Conservation (phyloP, 1,284 basidiomycete genomes). For the Caloboletus firmus region DNA sequence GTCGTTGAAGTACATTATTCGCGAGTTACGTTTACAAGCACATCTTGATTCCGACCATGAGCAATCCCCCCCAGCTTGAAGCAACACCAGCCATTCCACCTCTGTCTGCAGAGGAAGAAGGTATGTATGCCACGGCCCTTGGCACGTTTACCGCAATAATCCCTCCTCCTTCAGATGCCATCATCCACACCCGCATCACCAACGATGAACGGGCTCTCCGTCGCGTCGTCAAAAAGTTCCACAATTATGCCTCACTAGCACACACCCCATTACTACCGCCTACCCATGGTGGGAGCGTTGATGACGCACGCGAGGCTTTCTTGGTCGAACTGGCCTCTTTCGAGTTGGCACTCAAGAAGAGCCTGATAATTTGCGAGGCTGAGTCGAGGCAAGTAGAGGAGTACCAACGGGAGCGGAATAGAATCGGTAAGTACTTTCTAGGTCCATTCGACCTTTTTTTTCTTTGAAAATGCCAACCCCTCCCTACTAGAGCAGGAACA, state of each 20-base stretch:
- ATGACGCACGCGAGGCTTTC: conserved; percentile 76
- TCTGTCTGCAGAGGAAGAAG: conserved; percentile 67
- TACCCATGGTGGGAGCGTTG: conserved; percentile 40
- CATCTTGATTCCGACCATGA: conserved; percentile 20
- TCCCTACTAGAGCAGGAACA: conserved; percentile 61
- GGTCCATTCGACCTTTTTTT: background rate
- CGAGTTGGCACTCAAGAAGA: conserved; percentile 70
- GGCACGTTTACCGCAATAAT: conserved; percentile 19
- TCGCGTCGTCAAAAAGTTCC: conserved; percentile 76
- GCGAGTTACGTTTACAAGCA: background rate
- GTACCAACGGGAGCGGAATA: conserved; percentile 66
- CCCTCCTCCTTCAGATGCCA: conserved; percentile 51
- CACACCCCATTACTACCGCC: conserved; percentile 47
- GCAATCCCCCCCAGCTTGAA: conserved; percentile 7
- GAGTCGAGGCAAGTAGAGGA: conserved; percentile 79
- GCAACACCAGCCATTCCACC: conserved; percentile 39
- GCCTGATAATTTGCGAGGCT: conserved; percentile 75
- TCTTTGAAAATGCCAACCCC: background rate
- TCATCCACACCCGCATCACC: conserved; percentile 74
- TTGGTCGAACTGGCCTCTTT: conserved; percentile 74
- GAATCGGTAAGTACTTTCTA: conserved; percentile 55
- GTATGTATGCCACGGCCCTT: conserved; percentile 33
- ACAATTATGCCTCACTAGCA: conserved; percentile 62
- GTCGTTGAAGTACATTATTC: background rate
- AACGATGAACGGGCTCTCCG: conserved; percentile 73